Evolutionary conservation across 2,329 filamentous ascomycete species (phyloP), one percentile per base, ranked within the genome.

Genomic region (Cryoendolithus antarcticus): DNA sequence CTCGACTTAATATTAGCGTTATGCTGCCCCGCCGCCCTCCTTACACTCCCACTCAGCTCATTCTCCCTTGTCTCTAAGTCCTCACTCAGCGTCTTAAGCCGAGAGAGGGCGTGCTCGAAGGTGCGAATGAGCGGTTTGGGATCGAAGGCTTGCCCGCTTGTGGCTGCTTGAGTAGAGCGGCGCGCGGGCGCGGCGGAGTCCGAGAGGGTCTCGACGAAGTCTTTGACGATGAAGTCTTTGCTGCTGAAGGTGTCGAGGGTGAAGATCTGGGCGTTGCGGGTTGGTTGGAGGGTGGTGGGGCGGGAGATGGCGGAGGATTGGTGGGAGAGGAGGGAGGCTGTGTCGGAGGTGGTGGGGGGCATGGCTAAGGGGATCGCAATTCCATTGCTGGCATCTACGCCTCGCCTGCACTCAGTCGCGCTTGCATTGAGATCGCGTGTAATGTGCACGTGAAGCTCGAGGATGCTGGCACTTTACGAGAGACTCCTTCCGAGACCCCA

Each of bases 61-160:
- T 89, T 93, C 61, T 98, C 91, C 46, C 80, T 82, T 53, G 82
- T 77, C 57, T 93, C 86, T 4, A 98, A 70, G 55, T 96, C 86
- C 41, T 91, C 86, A 4, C 79, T 81, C 9, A 89, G 71, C 15
- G 70, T 67, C 35, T 75, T 78, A 34, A 89, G 70, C 44, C 82
- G 78, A 30, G 75, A 74, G 12, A 86, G 62, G 19, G 77, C 77
- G 58, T 76, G 68, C 59, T 98, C 91, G 60, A 98, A 96, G 1
- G 86, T 88, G 43, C 91, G 80, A 53, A 98, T 98, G 51, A 98
- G 70, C 27, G 91, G 93, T 63, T 98, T 98, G 0, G 91, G 86
- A 55, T 98, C 91, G 64, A 98, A 98, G 11, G 58, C 57, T 48
- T 55, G 53, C 43, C 51, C 40, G 52, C 49, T 30, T 39, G 59